Conservation (phyloP, 2,329 filamentous ascomycete species). For the Aspergillus oerlinghausenensis region DNA sequence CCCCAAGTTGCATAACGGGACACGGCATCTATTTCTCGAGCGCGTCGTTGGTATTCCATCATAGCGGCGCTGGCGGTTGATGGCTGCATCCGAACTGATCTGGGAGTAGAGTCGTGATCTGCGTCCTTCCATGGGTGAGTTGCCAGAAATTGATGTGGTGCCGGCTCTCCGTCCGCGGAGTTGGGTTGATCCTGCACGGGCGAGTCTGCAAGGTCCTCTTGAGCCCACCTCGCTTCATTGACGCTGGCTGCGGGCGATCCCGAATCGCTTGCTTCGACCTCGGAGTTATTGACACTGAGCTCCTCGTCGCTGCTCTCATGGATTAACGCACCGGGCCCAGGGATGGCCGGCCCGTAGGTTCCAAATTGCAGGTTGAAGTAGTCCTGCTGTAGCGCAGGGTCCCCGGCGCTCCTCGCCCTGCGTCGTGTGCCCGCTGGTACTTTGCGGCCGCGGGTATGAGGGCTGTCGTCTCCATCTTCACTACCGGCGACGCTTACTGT, state of each 20-base stretch:
- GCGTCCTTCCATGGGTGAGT: conserved; percentile 49
- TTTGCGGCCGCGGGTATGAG: conserved; percentile 17
- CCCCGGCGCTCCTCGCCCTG: conserved; percentile 44
- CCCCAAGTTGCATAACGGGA: conserved; percentile 55
- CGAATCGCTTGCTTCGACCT: conserved; percentile 21
- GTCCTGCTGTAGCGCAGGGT: conserved; percentile 29
- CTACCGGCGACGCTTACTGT: conserved; percentile 47
- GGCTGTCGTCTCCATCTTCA: conserved; percentile 29
- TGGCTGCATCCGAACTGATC: conserved; percentile 42
- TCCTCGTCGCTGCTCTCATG: conserved; percentile 41
- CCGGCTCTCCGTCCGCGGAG: conserved; percentile 28
- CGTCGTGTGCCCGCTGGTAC: conserved; percentile 28
- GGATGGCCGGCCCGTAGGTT: conserved; percentile 38
- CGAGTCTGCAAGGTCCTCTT: conserved; percentile 19
- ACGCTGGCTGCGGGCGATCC: conserved; percentile 24
- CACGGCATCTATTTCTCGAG: conserved; percentile 49
- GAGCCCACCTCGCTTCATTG: conserved; percentile 19
- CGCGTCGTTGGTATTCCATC: conserved; percentile 46
- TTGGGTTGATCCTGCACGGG: conserved; percentile 19
- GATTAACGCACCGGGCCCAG: conserved; percentile 49
- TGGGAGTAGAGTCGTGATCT: conserved; percentile 25
- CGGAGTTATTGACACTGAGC: conserved; percentile 23
- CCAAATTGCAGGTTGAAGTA: conserved; percentile 28
- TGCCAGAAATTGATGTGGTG: conserved; percentile 34
- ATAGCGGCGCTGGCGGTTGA: conserved; percentile 53